phyloP scores from a whole-genome alignment of 345 rosid species.

The Melastoma malabathricum region DNA sequence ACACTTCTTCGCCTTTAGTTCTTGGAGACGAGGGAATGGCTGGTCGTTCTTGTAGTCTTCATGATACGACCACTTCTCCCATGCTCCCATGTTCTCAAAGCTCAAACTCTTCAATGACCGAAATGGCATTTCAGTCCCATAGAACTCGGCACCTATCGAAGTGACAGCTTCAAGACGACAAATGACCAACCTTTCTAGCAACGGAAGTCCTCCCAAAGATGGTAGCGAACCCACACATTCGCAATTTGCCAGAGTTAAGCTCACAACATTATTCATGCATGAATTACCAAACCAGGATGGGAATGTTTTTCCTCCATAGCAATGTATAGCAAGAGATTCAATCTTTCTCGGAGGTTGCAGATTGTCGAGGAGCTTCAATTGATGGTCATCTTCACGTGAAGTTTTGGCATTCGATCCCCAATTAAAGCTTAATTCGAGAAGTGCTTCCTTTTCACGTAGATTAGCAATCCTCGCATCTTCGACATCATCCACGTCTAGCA shows the following conservation, averaged over 20 bases:
- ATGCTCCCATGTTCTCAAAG: too few species aligned
- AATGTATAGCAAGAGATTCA: background rate
- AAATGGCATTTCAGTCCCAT: too few species aligned
- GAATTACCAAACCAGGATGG: background rate
- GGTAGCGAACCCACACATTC: constrained; percentile 11
- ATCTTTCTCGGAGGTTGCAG: too few species aligned
- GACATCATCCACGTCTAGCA: constrained; percentile 2
- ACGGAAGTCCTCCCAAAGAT: constrained; percentile 12
- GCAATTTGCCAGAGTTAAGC: background rate
- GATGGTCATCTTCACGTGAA: too few species aligned
- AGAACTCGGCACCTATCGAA: background rate
- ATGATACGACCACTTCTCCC: too few species aligned
- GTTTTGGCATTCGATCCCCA: background rate
- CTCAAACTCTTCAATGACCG: too few species aligned
- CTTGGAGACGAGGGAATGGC: too few species aligned
- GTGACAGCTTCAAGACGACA: background rate
- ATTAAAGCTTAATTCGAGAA: background rate
- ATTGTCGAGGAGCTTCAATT: too few species aligned
- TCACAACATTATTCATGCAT: background rate
- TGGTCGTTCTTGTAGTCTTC: too few species aligned
- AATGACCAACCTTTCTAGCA: constrained; percentile 8
- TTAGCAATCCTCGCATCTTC: constrained; percentile 3
- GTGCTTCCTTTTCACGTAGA: background rate
- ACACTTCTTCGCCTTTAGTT: too few species aligned
- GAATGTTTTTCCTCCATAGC: background rate